These are phyloP conservation scores for Metschnikowia koreensis DNA, from an alignment of 805 yeast genomes.

Conservation along the genomic window DNA sequence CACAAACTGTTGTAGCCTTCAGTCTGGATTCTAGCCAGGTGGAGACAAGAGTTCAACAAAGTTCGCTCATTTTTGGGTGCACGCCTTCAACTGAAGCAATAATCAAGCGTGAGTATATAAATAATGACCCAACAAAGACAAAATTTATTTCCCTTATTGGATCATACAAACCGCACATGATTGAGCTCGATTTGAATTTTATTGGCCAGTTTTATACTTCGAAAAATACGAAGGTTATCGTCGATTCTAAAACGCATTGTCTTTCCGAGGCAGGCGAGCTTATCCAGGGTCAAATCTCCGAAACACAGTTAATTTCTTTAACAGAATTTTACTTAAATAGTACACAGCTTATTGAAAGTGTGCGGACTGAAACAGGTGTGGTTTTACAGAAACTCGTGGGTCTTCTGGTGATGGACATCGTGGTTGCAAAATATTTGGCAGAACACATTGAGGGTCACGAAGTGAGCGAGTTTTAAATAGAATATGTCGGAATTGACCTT, in stretches of 20 bases:
- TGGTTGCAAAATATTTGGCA: slow-evolving; percentile 47
- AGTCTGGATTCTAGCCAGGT: background rate
- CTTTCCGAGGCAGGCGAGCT: slow-evolving; percentile 65
- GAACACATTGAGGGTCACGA: slow-evolving; percentile 17
- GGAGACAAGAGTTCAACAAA: slow-evolving; percentile 26
- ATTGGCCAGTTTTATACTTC: slow-evolving; percentile 31
- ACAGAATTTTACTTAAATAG: slow-evolving; percentile 29
- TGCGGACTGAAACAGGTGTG: slow-evolving; percentile 22
- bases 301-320: slow-evolving; percentile 45
- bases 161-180: slow-evolving; percentile 66
- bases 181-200: slow-evolving; percentile 51
- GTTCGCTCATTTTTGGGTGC: slow-evolving; percentile 57
- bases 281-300: slow-evolving; percentile 42
- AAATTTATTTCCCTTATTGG: slow-evolving; percentile 60
- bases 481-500: background rate
- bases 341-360: slow-evolving; percentile 7
- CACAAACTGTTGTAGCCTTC: slow-evolving; percentile 11
- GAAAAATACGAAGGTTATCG: slow-evolving; percentile 45
- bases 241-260: slow-evolving; percentile 59
- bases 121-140: slow-evolving; percentile 24
- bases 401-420: slow-evolving; percentile 60
- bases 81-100: slow-evolving; percentile 54
- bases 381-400: slow-evolving; percentile 59
- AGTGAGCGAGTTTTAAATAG: slow-evolving; percentile 5
- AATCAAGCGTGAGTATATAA: slow-evolving; percentile 33